These are phyloP conservation scores for Trichoderma sp. DNA, from an alignment of 2,329 filamentous ascomycete species.

Conservation along the genomic window DNA sequence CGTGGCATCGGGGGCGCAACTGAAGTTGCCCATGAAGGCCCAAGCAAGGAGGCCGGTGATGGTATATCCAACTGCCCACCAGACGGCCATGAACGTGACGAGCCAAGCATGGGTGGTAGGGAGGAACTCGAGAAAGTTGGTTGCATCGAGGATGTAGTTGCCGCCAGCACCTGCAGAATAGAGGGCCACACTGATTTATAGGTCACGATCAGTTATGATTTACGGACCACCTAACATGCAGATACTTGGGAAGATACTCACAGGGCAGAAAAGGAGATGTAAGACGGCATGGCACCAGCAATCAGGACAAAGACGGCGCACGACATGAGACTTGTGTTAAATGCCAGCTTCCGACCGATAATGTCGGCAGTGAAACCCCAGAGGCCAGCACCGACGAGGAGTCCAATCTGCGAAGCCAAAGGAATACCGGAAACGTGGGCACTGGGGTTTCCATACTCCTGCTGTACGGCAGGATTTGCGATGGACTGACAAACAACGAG, in stretches of 20 bases:
- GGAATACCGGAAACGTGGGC: slow-evolving; percentile 18
- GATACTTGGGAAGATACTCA: neutral
- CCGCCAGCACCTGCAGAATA: slow-evolving; percentile 21
- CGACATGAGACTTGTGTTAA: slow-evolving; percentile 21
- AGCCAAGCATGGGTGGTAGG: slow-evolving; percentile 18
- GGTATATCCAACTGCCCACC: slow-evolving; percentile 21
- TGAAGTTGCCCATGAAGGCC: slow-evolving; percentile 22
- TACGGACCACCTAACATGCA: neutral
- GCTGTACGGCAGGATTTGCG: slow-evolving; percentile 18
- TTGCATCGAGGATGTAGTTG: slow-evolving; percentile 22
- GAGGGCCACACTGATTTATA: slow-evolving; percentile 13
- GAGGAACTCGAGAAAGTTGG: slow-evolving; percentile 20
- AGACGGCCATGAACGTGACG: slow-evolving; percentile 21
- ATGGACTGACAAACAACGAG: slow-evolving; percentile 18
- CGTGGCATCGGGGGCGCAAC: slow-evolving; percentile 17
- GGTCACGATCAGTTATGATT: neutral
- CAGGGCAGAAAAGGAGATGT: slow-evolving; percentile 20
- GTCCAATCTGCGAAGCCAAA: slow-evolving; percentile 16
- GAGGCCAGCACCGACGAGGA: slow-evolving; percentile 21
- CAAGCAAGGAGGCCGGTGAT: slow-evolving; percentile 19
- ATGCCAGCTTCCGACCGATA: slow-evolving; percentile 21
- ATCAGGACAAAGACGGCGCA: slow-evolving; percentile 20
- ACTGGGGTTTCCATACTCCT: slow-evolving; percentile 18
- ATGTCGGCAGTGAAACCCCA: slow-evolving; percentile 22
- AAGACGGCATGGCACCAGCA: slow-evolving; percentile 19